A percentile compares a stretch with the other conserved stretches of the same genome.
phyloP scores from a whole-genome alignment of 2,329 filamentous ascomycete genomes.

The Scytalidium sp. region DNA sequence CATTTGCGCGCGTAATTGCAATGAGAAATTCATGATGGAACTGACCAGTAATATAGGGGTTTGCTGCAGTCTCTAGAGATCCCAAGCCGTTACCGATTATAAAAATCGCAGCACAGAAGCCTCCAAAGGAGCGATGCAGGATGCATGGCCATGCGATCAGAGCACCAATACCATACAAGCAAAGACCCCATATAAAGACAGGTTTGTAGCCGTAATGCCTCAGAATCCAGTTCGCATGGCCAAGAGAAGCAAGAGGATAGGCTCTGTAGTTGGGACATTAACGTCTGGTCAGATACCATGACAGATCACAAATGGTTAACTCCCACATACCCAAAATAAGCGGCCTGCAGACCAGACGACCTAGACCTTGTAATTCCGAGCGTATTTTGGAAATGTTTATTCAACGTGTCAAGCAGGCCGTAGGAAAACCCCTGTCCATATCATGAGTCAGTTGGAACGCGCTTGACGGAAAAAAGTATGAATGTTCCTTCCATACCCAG shows the following conservation, averaged over 20 bases:
- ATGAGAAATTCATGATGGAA: conserved; percentile 39
- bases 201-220: conserved; percentile 61
- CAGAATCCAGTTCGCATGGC: conserved; percentile 63
- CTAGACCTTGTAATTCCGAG: conserved; percentile 53
- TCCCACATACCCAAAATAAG: conserved; percentile 67
- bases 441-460: conserved; percentile 16
- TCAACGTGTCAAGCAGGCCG: conserved; percentile 78
- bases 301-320: conserved; percentile 55
- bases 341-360: conserved; percentile 58
- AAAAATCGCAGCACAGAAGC: conserved; percentile 71
- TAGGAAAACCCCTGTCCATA: conserved; percentile 87
- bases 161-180: conserved; percentile 69
- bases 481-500: conserved; percentile 49
- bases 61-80: conserved; percentile 75
- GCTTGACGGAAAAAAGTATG: conserved; percentile 55
- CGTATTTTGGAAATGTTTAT: conserved; percentile 65
- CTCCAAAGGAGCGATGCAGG: conserved; percentile 70
- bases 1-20: too few relatives aligned
- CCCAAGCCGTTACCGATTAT: conserved; percentile 74
- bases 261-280: conserved; percentile 72
- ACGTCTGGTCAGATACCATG: conserved; percentile 69
- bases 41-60: conserved; percentile 61
- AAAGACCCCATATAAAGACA: conserved; percentile 66
- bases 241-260: conserved; percentile 68
- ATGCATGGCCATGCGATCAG: conserved; percentile 82